Percentiles rank a stretch among this genome's conserved stretches.
Evolutionary conservation across 352 stramenopile genomes (phyloP).

Genomic region (Globisporangium takayamanum): DNA sequence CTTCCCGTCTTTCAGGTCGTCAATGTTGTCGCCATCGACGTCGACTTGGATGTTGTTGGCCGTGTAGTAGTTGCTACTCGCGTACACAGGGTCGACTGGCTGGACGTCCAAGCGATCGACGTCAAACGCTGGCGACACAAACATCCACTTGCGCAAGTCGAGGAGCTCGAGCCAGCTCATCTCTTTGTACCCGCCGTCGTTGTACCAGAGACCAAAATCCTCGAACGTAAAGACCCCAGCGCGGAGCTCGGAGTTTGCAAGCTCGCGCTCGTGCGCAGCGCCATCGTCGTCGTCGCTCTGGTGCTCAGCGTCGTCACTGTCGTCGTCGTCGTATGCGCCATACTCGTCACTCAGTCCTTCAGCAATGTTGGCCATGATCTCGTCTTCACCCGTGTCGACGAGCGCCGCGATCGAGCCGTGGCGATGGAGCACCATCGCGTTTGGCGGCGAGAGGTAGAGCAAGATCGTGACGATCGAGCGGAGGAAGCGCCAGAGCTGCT

Average conservation of each 20-base stretch:
- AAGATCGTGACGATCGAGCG: constrained; percentile 72
- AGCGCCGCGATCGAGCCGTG: constrained; percentile 65
- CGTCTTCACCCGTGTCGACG: constrained; percentile 68
- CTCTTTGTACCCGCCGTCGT: constrained; percentile 60
- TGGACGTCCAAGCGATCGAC: constrained; percentile 57
- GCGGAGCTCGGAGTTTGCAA: constrained; percentile 42
- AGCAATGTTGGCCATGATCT: constrained; percentile 75
- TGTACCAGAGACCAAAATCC: constrained; percentile 84
- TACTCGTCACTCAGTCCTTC: constrained; percentile 36
- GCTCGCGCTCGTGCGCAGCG: constrained; percentile 14
- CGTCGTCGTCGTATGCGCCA: constrained; percentile 25
- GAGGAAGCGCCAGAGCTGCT: constrained; percentile 83
- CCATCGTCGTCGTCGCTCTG: constrained; percentile 21
- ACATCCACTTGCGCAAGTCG: constrained; percentile 81
- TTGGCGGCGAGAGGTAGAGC: constrained; percentile 62
- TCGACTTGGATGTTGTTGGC: constrained; percentile 82
- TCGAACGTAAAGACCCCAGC: constrained; percentile 72
- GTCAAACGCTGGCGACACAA: constrained; percentile 63
- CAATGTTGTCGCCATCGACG: constrained; percentile 38
- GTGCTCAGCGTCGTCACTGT: constrained; percentile 10
- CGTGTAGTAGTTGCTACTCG: constrained; percentile 80
- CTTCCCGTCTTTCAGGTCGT: constrained; percentile 21
- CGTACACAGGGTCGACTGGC: constrained; percentile 65
- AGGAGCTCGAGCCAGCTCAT: constrained; percentile 86
- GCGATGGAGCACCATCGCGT: constrained; percentile 40